A percentile compares a stretch with the other conserved stretches of the same genome.
Evolutionary conservation across 306 rosid genomes (phyloP).

Genomic region (Astragalus membranaceus): DNA sequence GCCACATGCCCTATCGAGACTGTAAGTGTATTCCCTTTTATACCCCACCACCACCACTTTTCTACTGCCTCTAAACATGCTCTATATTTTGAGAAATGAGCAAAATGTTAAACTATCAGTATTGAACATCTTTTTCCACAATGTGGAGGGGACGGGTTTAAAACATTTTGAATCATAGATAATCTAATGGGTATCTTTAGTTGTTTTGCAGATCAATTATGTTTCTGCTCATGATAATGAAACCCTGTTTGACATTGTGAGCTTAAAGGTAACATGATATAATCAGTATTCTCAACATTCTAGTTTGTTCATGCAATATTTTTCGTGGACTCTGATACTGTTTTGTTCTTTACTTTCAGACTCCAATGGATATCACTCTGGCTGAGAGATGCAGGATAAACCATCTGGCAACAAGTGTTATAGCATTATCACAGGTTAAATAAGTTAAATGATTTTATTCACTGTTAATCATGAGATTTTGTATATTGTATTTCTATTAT

Average conservation of each 20-base stretch:
- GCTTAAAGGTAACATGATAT: slow-evolving; percentile 62
- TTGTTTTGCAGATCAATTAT: slow-evolving; percentile 71
- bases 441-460: slow-evolving; percentile 1
- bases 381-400: slow-evolving; percentile 87
- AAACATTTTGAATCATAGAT: neutral
- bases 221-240: slow-evolving; percentile 96
- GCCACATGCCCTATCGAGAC: slow-evolving; percentile 70
- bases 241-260: slow-evolving; percentile 79
- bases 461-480: neutral
- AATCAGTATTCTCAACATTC: slow-evolving; percentile 12
- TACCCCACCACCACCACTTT: neutral
- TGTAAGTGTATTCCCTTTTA: slow-evolving; percentile 36
- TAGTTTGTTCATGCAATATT: neutral
- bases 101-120: neutral
- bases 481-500: neutral
- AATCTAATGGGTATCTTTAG: slow-evolving; percentile 13
- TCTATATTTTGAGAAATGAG: slow-evolving; percentile 2
- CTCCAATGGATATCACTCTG: slow-evolving; percentile 51
- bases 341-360: slow-evolving; percentile 40
- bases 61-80: slow-evolving; percentile 9
- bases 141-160: neutral
- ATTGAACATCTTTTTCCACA: neutral
- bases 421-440: slow-evolving; percentile 81
- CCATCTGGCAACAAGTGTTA: slow-evolving; percentile 80
- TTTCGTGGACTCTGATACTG: slow-evolving; percentile 6